Evolutionary conservation across 2,329 filamentous ascomycete species (phyloP).

Genomic region (Aureobasidium sp.): DNA sequence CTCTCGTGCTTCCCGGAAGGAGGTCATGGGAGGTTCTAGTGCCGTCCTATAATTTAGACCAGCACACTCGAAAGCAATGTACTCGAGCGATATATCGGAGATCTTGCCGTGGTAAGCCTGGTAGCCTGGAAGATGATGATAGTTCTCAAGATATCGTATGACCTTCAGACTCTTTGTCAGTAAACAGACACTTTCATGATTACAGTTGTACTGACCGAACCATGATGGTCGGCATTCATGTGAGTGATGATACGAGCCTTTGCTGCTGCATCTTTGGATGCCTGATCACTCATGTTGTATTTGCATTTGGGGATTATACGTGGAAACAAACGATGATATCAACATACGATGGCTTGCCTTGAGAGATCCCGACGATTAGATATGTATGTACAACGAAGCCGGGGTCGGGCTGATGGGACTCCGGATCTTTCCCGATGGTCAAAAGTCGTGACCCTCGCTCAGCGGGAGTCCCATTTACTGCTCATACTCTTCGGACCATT

Average conservation of each 20-base stretch:
- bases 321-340: background rate
- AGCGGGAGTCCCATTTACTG: background rate
- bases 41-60: conserved; percentile 49
- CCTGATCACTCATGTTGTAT: conserved; percentile 19
- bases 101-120: conserved; percentile 54
- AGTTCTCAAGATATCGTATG: conserved; percentile 69
- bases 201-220: conserved; percentile 44
- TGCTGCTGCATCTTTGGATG: conserved; percentile 39
- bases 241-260: conserved; percentile 65
- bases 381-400: background rate
- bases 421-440: background rate
- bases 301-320: background rate
- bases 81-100: conserved; percentile 56
- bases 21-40: conserved; percentile 63
- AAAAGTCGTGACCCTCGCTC: background rate
- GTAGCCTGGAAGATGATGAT: conserved; percentile 50
- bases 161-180: conserved; percentile 36
- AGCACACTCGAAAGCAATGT: conserved; percentile 54
- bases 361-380: background rate
- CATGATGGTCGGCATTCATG: conserved; percentile 79
- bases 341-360: background rate
- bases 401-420: background rate
- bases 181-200: background rate
- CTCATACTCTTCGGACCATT: background rate
- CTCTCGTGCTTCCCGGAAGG: conserved; percentile 59